Percentiles rank a stretch among this genome's conserved stretches.
Conservation (phyloP, 495 filamentous ascomycete species). For the Glarea lozoyensis region DNA sequence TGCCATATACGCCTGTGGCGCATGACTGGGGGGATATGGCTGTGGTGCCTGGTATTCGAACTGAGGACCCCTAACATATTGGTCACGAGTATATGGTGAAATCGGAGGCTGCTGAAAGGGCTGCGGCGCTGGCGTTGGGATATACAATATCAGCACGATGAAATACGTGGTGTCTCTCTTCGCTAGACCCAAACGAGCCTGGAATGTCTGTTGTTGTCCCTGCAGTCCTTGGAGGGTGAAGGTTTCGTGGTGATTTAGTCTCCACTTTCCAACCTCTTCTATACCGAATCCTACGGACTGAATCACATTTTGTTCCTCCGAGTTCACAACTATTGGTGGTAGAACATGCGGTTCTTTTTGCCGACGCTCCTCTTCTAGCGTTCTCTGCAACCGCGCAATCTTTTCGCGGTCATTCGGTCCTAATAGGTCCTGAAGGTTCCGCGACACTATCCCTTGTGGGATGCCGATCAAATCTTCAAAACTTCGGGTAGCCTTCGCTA, state of each 20-base stretch:
- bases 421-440: constrained; percentile 41
- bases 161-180: constrained; percentile 46
- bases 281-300: constrained; percentile 35
- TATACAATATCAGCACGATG: constrained; percentile 34
- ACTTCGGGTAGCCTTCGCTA: constrained; percentile 41
- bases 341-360: constrained; percentile 42
- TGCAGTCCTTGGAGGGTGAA: constrained; percentile 39
- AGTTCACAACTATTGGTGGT: constrained; percentile 40
- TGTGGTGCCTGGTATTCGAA: constrained; percentile 35
- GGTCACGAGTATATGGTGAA: constrained; percentile 37
- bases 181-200: constrained; percentile 37
- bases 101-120: constrained; percentile 24
- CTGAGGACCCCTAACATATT: constrained; percentile 20
- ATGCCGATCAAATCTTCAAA: constrained; percentile 42
- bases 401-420: constrained; percentile 39
- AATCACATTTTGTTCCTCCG: constrained; percentile 39
- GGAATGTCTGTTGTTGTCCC: constrained; percentile 31
- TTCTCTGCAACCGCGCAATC: constrained; percentile 33
- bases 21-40: constrained; percentile 31
- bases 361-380: constrained; percentile 37
- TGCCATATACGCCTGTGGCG: constrained; percentile 19
- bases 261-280: constrained; percentile 36
- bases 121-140: constrained; percentile 25
- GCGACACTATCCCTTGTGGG: constrained; percentile 24
- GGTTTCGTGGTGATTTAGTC: constrained; percentile 36